Evolutionary conservation across 2,329 filamentous ascomycete genomes (phyloP), one percentile per base, ranked within the genome.

Genomic region (Paracoccidioides brasiliensis): DNA sequence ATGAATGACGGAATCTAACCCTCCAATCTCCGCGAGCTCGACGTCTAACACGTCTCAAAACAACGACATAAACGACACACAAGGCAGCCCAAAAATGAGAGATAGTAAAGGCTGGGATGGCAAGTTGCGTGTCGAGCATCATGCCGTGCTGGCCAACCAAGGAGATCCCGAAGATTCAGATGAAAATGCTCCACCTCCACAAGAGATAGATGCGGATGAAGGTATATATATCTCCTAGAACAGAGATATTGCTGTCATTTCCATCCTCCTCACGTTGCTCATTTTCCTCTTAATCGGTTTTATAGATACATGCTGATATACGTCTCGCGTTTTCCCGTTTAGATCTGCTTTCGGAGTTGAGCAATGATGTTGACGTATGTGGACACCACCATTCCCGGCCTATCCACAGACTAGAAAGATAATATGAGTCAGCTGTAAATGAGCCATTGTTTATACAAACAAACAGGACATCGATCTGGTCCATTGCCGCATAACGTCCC

Each of bases 101-200:
- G 71, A 71, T 60, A 70, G 67, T 57, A 70, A 70, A 61, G 72
- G 72, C 53, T 75, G 72, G 73, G 73, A 75, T 60, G 73, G 73
- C 35, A 76, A 76, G 60, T 60, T 74, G 57, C 64, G 73, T 44
- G 73, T 95, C 52, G 83, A 86, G 59, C 83, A 83, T 64, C 84
- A 80, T 66, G 78, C 83, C 2, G 75, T 81, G 37, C 74, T 94
- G 49, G 76, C 80, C 30, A 94, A 95, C 65, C 86, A 88, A 2
- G 88, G 93, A 66, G 88, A 86, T 8, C 71, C 95, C 53, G 86
- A 86, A 45, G 90, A 96, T 67, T 93, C 88, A 14, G 90, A 88
- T 62, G 81, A 80, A 22, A 78, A 81, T 60, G 78, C 77, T 22
- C 72, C 86, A 59, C 81, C 81, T 0, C 84, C 85, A 52, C 86